Percentiles rank a stretch among this genome's conserved stretches.
Conservation (phyloP, 306 rosid species). For the Arachis stenosperma region DNA sequence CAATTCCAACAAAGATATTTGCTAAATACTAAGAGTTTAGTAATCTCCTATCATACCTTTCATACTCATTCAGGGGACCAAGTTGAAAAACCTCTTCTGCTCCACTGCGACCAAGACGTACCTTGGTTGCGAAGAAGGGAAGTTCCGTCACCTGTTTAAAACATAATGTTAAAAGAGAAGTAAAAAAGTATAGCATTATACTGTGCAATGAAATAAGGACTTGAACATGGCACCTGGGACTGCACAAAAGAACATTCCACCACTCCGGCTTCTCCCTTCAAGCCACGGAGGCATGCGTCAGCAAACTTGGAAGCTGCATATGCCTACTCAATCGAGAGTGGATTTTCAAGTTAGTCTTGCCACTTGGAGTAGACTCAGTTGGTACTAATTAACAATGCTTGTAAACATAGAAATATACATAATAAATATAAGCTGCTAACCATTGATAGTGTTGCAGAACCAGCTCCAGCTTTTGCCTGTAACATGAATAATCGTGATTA, state of each 20-base stretch:
- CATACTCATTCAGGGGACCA: slow-evolving; percentile 85
- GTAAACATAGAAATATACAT: slow-evolving; percentile 8
- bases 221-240: slow-evolving; percentile 59
- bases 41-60: slow-evolving; percentile 56
- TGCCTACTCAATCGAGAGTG: slow-evolving; percentile 60
- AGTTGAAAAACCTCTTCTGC: slow-evolving; percentile 77
- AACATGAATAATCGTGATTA: slow-evolving; percentile 35
- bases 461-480: slow-evolving; percentile 97
- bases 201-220: background rate
- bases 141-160: slow-evolving; percentile 80
- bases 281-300: slow-evolving; percentile 71
- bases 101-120: slow-evolving; percentile 82
- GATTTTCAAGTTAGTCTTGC: slow-evolving; percentile 8
- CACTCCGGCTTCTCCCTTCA: slow-evolving; percentile 80
- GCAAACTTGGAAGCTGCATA: slow-evolving; percentile 95
- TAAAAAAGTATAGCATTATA: background rate
- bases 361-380: background rate
- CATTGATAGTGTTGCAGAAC: slow-evolving; percentile 97
- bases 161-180: slow-evolving; percentile 1
- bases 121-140: slow-evolving; percentile 88
- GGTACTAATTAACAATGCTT: background rate
- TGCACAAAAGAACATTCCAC: slow-evolving; percentile 85
- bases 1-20: slow-evolving; percentile 32
- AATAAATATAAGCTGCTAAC: slow-evolving; percentile 42
- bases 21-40: background rate